phyloP scores from a whole-genome alignment of 1,139 yeast genomes.

The Protomyces macrosporus region DNA sequence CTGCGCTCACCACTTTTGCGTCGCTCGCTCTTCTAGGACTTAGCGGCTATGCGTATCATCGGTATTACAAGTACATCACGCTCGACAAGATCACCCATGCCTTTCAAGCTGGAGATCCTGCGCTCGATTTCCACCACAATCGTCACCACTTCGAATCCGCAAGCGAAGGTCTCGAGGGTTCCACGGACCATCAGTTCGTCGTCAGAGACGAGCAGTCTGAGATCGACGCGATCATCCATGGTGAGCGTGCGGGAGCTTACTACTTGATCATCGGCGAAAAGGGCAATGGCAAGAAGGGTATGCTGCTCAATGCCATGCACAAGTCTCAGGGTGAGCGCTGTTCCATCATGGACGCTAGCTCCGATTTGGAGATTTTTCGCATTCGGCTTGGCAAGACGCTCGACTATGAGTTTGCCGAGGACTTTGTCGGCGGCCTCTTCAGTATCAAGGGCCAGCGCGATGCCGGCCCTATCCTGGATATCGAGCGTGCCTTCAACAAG shows the following conservation, averaged over 20 bases:
- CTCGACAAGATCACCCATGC: constrained; percentile 61
- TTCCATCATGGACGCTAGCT: constrained; percentile 73
- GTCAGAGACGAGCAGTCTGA: constrained; percentile 63
- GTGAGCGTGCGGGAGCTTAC: constrained; percentile 61
- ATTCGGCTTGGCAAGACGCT: constrained; percentile 71
- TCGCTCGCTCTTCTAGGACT: constrained; percentile 64
- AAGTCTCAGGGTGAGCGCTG: constrained; percentile 61
- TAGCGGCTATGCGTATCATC: constrained; percentile 68
- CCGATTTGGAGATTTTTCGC: constrained; percentile 79
- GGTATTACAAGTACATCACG: constrained; percentile 56
- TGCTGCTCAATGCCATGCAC: constrained; percentile 64
- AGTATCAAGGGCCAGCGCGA: constrained; percentile 84
- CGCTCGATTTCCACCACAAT: constrained; percentile 46
- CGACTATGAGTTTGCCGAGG: constrained; percentile 69
- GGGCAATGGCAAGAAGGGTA: constrained; percentile 79
- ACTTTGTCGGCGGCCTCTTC: constrained; percentile 73
- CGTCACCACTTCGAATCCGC: not conserved
- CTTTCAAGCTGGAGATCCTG: constrained; percentile 64
- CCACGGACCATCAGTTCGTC: constrained; percentile 40
- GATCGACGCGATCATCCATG: constrained; percentile 61
- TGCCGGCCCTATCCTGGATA: constrained; percentile 73
- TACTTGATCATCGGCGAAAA: constrained; percentile 73
- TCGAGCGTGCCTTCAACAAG: constrained; percentile 73
- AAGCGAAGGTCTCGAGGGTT: not conserved
- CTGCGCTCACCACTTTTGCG: constrained; percentile 71